A percentile compares a stretch with the other conserved stretches of the same genome.
Conservation (phyloP, 331 rosid species). For the Prunus yedoensis region DNA sequence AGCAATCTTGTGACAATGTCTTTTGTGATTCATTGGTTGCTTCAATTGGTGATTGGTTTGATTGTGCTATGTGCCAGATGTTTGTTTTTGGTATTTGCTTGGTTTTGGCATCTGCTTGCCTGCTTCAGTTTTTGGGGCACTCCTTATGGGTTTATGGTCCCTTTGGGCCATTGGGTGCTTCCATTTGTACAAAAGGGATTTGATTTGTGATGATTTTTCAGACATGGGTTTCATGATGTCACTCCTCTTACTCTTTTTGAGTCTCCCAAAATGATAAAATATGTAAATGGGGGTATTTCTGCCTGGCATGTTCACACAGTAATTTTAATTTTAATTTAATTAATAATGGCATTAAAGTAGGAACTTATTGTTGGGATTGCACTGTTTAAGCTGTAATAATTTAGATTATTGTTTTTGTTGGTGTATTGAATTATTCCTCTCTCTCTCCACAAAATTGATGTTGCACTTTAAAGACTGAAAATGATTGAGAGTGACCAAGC, state of each 20-base stretch:
- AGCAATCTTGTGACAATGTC: neutral
- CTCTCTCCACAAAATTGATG: neutral
- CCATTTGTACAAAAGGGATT: neutral
- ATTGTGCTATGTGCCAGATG: constrained; percentile 10
- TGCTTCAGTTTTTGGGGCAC: neutral
- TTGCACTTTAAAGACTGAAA: neutral
- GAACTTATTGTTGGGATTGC: neutral
- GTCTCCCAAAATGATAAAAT: too few species aligned
- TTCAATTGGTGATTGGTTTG: neutral
- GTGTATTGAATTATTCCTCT: neutral
- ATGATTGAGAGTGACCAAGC: neutral
- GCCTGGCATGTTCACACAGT: neutral
- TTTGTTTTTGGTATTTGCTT: neutral
- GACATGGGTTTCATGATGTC: neutral
- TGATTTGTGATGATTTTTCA: neutral
- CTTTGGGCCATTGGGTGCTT: neutral
- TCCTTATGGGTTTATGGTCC: neutral
- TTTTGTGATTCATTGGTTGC: constrained; percentile 10
- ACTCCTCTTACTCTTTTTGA: too few species aligned
- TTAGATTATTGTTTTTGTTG: neutral
- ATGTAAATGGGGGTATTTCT: too few species aligned
- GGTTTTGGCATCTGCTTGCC: neutral
- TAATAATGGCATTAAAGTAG: neutral
- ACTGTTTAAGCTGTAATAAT: neutral
- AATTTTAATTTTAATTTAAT: neutral